A percentile compares a stretch with the other conserved stretches of the same genome.
phyloP scores from a whole-genome alignment of 768 basidiomycete species.

The Leucocoprinus leucothites region DNA sequence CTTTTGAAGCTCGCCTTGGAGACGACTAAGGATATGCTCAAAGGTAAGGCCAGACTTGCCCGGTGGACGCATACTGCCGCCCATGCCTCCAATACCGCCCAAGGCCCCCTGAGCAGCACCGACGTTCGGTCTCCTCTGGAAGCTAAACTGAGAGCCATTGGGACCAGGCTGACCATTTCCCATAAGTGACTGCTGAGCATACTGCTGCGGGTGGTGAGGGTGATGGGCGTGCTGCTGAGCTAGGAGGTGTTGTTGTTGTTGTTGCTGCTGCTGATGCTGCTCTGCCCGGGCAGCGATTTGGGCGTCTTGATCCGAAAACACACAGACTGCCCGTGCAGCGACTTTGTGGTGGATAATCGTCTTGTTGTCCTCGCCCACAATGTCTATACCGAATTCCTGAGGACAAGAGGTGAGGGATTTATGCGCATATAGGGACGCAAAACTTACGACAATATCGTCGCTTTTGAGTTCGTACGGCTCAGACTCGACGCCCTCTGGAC shows the following conservation, averaged over 20 bases:
- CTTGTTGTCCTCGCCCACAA: slow-evolving; percentile 97
- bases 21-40: slow-evolving; percentile 83
- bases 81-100: slow-evolving; percentile 74
- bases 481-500: slow-evolving; percentile 84
- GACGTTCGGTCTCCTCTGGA: slow-evolving; percentile 50
- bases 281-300: slow-evolving; percentile 69
- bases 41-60: slow-evolving; percentile 88
- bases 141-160: slow-evolving; percentile 16
- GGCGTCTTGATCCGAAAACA: slow-evolving; percentile 84
- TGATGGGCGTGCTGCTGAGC: slow-evolving; percentile 19
- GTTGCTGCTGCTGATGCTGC: slow-evolving; percentile 56
- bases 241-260: slow-evolving; percentile 33
- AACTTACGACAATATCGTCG: slow-evolving; percentile 90
- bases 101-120: slow-evolving; percentile 23
- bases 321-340: slow-evolving; percentile 88
- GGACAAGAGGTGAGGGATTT: slow-evolving; percentile 14
- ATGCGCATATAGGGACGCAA: slow-evolving; percentile 1
- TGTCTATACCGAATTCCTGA: slow-evolving; percentile 99
- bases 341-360: slow-evolving; percentile 99
- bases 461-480: slow-evolving; percentile 92
- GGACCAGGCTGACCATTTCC: slow-evolving; percentile 13
- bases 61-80: slow-evolving; percentile 64
- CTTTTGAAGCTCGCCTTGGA: slow-evolving; percentile 94
- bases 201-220: too few species aligned
- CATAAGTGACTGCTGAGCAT: slow-evolving; percentile 10